These are phyloP conservation scores for Ophiocordyceps polyrhachis-furcata DNA, from an alignment of 2,329 filamentous ascomycete genomes.

Conservation along the genomic window DNA sequence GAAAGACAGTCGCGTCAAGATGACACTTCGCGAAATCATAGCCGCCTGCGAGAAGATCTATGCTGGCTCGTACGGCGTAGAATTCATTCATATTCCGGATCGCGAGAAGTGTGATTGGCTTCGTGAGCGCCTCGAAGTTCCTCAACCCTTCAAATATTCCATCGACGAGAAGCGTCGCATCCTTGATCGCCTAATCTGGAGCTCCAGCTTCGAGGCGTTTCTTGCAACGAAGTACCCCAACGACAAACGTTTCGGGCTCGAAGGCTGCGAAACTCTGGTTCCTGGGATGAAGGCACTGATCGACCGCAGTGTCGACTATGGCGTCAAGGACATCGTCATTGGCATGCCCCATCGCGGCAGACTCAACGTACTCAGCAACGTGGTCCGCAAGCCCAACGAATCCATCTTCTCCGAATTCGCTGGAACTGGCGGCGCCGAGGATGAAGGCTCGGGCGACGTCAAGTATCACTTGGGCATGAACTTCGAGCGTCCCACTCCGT, in stretches of 20 bases:
- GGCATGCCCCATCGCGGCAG: conserved; percentile 98
- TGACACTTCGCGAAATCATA: conserved; percentile 91
- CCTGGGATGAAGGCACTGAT: conserved; percentile 99
- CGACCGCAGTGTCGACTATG: conserved; percentile 94
- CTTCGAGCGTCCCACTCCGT: conserved; percentile 95
- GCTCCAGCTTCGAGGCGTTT: conserved; percentile 92
- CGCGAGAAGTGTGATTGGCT: conserved; percentile 98
- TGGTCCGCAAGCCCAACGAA: conserved; percentile 97
- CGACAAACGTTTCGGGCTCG: conserved; percentile 96
- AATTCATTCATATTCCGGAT: conserved; percentile 98
- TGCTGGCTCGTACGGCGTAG: conserved; percentile 90
- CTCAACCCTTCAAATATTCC: conserved; percentile 88
- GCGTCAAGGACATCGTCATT: conserved; percentile 97
- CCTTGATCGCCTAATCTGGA: conserved; percentile 94
- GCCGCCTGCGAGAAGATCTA: conserved; percentile 87
- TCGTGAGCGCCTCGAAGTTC: conserved; percentile 83
- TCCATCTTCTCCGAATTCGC: conserved; percentile 99
- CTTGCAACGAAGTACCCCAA: conserved; percentile 96
- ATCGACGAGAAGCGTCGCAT: conserved; percentile 97
- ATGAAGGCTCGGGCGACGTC: conserved; percentile 95
- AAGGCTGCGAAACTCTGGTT: conserved; percentile 91
- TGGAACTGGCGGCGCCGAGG: conserved; percentile 67
- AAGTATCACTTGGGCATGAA: conserved; percentile 99
- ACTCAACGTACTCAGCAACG: conserved; percentile 94
- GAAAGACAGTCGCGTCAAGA: conserved; percentile 74